Evolutionary conservation across 441 rosid species (phyloP).

Genomic region (Gossypium trilobum): DNA sequence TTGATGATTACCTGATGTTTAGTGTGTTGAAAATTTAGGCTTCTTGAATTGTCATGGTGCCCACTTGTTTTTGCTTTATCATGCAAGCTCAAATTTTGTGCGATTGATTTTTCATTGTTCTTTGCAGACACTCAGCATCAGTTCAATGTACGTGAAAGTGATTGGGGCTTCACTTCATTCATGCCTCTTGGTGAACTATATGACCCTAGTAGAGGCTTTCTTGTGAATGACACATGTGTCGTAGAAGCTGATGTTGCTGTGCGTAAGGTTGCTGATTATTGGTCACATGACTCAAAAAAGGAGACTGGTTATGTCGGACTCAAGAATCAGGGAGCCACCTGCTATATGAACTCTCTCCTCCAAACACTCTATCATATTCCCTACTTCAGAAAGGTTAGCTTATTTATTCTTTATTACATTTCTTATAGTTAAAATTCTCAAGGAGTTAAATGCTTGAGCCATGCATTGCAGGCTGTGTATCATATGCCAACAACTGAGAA

Average conservation of each 20-base stretch:
- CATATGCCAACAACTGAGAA: conserved; percentile 80
- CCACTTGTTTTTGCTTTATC: conserved; percentile 1
- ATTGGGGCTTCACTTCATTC: conserved; percentile 72
- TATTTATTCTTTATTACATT: conserved; percentile 4
- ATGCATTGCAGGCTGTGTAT: conserved; percentile 52
- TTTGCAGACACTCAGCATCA: conserved; percentile 61
- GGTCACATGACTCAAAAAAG: conserved; percentile 63
- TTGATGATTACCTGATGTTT: neutral
- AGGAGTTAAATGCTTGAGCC: conserved; percentile 11
- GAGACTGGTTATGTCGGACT: conserved; percentile 77
- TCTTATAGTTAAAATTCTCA: conserved; percentile 12
- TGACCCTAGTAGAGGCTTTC: conserved; percentile 57
- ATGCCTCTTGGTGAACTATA: conserved; percentile 68
- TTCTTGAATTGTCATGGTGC: neutral
- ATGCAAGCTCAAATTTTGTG: neutral
- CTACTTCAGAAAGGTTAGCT: conserved; percentile 55
- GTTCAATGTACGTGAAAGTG: conserved; percentile 62
- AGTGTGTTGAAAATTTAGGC: neutral
- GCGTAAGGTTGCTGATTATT: conserved; percentile 56
- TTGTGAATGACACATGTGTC: conserved; percentile 49
- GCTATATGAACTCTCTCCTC: conserved; percentile 73
- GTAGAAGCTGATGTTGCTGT: conserved; percentile 71
- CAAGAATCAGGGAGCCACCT: conserved; percentile 76
- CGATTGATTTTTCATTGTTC: neutral
- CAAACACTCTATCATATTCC: conserved; percentile 73